Evolutionary conservation across 345 rosid species (phyloP).

Genomic region (Arabis alpina): DNA sequence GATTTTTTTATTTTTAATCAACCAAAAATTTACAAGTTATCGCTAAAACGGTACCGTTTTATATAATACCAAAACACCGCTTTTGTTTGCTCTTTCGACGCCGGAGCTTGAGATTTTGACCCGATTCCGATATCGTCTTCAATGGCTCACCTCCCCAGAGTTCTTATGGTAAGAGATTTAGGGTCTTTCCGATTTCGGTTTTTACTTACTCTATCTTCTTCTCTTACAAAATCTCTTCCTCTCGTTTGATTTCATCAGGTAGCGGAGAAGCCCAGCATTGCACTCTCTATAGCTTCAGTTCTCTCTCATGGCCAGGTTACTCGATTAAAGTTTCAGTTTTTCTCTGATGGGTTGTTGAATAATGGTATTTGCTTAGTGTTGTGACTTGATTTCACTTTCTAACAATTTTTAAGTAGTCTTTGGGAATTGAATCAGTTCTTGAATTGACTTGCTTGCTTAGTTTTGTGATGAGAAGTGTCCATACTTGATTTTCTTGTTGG

Average conservation of each 20-base stretch:
- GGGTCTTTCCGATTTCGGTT: neutral
- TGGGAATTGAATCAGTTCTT: conserved; percentile 4
- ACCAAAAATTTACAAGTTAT: too few relatives aligned
- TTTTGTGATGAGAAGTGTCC: too few relatives aligned
- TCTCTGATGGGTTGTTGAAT: neutral
- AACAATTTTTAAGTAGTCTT: neutral
- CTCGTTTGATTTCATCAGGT: conserved; percentile 52
- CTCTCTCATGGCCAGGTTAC: conserved; percentile 71
- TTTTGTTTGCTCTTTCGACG: neutral
- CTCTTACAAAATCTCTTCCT: neutral
- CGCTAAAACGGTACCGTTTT: neutral
- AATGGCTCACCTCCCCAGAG: conserved; percentile 49
- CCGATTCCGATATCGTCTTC: conserved; percentile 22
- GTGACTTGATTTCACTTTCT: neutral
- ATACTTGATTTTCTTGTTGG: neutral
- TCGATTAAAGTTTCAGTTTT: neutral
- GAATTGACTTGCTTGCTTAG: neutral
- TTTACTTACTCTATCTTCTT: conserved; percentile 1
- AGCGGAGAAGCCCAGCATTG: conserved; percentile 99
- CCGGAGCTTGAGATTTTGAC: conserved; percentile 29
- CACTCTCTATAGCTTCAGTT: conserved; percentile 80
- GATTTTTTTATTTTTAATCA: too few relatives aligned
- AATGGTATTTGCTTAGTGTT: neutral
- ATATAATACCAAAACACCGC: neutral
- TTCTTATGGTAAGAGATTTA: conserved; percentile 47